A percentile compares a stretch with the other conserved stretches of the same genome.
Conservation (phyloP, 176 grass and related monocot species). For the Miscanthus lutarioriparius region DNA sequence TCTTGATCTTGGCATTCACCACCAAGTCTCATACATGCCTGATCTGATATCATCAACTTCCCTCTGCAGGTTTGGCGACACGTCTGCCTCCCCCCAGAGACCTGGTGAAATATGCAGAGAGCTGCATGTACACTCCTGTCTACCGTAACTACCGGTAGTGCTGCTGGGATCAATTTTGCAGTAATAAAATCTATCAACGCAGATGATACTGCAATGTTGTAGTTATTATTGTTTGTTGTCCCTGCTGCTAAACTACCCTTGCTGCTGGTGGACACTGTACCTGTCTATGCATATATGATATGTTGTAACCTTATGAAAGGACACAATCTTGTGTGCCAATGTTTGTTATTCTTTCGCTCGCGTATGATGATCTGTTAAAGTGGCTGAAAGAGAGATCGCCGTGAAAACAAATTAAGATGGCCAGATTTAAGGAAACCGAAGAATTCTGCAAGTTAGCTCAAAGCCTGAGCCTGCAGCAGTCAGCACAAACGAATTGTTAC, state of each 20-base stretch:
- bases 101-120: constrained; percentile 83
- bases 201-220: constrained; percentile 26
- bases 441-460: not conserved
- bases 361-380: not conserved
- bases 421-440: not conserved
- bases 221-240: constrained; percentile 7
- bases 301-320: constrained; percentile 31
- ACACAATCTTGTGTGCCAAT: constrained; percentile 18
- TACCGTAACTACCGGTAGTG: constrained; percentile 82
- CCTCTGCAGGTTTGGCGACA: constrained; percentile 70
- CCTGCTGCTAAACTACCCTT: not conserved
- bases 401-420: not conserved
- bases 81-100: constrained; percentile 70
- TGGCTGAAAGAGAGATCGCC: not conserved
- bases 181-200: constrained; percentile 40
- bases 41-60: constrained; percentile 3
- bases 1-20: not conserved
- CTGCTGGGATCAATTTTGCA: constrained; percentile 47
- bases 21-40: not conserved
- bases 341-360: constrained; percentile 13
- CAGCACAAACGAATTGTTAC: not conserved
- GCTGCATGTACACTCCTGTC: constrained; percentile 87
- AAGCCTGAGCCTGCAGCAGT: no score
- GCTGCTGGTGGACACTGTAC: not conserved
- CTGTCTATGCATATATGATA: constrained; percentile 31